These are phyloP conservation scores for Eucalyptus sp. DNA, from an alignment of 345 rosid genomes.

Conservation along the genomic window DNA sequence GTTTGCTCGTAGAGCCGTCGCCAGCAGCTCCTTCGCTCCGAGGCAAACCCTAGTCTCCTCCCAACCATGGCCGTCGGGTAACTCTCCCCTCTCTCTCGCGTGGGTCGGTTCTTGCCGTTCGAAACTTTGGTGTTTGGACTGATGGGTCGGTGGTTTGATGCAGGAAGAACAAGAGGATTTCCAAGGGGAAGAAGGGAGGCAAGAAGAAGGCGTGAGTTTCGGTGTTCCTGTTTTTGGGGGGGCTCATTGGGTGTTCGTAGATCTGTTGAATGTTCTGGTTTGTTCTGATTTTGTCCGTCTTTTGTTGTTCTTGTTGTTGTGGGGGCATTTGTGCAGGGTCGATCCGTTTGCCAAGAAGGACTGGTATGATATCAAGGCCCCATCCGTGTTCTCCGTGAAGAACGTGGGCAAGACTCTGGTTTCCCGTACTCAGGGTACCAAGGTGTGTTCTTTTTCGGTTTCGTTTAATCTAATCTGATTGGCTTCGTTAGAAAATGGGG, in stretches of 20 bases:
- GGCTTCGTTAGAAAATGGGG: not conserved
- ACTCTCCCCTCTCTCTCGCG: not conserved
- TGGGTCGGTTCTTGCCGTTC: not conserved
- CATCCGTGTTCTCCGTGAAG: conserved; percentile 28
- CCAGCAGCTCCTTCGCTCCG: not conserved
- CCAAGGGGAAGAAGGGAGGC: conserved; percentile 51
- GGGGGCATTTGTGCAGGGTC: not conserved
- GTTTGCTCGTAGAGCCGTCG: not conserved
- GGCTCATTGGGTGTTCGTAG: not conserved
- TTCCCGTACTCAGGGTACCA: conserved; percentile 47
- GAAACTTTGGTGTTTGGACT: not conserved
- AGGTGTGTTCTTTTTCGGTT: conserved; percentile 8
- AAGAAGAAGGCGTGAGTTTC: conserved; percentile 46
- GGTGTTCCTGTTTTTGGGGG: not conserved
- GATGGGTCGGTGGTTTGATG: not conserved
- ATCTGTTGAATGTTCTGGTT: not conserved
- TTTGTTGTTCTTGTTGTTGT: not conserved
- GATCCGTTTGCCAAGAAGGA: conserved; percentile 51
- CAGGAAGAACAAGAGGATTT: conserved; percentile 46
- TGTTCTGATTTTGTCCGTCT: not conserved
- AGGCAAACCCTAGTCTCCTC: not conserved
- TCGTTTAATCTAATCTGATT: not conserved
- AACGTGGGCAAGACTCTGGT: conserved; percentile 46
- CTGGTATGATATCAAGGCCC: conserved; percentile 49
- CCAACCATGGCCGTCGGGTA: conserved; percentile 32